A percentile compares a stretch with the other conserved stretches of the same genome.
Conservation (phyloP, 2,329 filamentous ascomycete species). For the Xylariomycetidae sp. region DNA sequence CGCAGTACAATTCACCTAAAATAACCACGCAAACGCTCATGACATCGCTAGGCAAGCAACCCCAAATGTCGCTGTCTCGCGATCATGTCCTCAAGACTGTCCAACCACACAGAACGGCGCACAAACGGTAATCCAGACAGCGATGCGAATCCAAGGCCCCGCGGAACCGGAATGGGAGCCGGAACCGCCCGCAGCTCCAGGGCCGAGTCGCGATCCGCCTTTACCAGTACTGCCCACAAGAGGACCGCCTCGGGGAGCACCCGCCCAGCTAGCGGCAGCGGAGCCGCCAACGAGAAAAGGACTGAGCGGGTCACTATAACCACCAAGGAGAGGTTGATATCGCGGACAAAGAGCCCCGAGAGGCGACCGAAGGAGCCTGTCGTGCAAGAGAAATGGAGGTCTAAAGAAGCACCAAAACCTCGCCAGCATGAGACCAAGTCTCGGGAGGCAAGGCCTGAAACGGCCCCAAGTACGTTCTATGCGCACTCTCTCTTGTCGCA, state of each 20-base stretch:
- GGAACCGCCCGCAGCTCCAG: slow-evolving; percentile 8
- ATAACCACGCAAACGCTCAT: too few species aligned
- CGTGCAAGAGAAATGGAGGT: slow-evolving; percentile 27
- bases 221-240: slow-evolving; percentile 46
- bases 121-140: slow-evolving; percentile 33
- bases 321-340: slow-evolving; percentile 58
- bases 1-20: too few species aligned
- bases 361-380: slow-evolving; percentile 30
- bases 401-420: slow-evolving; percentile 36
- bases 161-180: too few species aligned
- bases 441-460: slow-evolving; percentile 42
- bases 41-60: slow-evolving; percentile 8
- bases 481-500: too few species aligned
- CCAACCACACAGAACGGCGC: slow-evolving; percentile 36
- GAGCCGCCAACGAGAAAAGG: slow-evolving; percentile 50
- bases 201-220: slow-evolving; percentile 27
- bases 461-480: slow-evolving; percentile 41
- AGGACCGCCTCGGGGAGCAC: slow-evolving; percentile 54
- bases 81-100: slow-evolving; percentile 33
- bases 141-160: slow-evolving; percentile 23
- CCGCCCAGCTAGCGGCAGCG: slow-evolving; percentile 42
- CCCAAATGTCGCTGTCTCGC: slow-evolving; percentile 21
- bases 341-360: slow-evolving; percentile 56
- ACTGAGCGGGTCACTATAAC: slow-evolving; percentile 55
- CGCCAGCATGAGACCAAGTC: slow-evolving; percentile 40